A percentile compares a stretch with the other conserved stretches of the same genome.
These are phyloP conservation scores for Suillus cothurnatus DNA, from an alignment of 768 basidiomycete species.

Conservation along the genomic window DNA sequence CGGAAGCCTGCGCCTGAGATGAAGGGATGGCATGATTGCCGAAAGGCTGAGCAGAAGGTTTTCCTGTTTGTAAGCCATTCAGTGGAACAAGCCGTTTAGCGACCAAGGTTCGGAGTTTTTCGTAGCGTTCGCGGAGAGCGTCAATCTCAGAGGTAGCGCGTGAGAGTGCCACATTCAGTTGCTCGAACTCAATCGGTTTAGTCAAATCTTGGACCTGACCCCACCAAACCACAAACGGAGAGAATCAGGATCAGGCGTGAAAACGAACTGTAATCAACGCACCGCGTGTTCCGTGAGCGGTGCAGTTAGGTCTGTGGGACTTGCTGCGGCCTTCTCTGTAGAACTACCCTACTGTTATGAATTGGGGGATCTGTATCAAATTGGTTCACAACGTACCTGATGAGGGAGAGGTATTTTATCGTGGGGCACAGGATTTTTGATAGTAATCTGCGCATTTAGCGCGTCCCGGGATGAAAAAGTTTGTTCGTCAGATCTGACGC, in stretches of 20 bases:
- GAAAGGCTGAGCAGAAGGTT: not conserved
- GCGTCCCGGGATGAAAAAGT: not conserved
- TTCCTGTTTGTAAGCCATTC: not conserved
- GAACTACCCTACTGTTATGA: not conserved
- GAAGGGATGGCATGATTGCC: not conserved
- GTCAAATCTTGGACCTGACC: not conserved
- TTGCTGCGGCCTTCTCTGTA: not conserved
- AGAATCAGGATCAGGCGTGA: not conserved
- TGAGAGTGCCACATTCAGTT: constrained; percentile 27
- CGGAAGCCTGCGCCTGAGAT: not conserved
- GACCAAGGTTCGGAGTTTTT: constrained; percentile 23
- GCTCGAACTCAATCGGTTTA: constrained; percentile 24
- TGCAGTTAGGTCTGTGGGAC: not conserved
- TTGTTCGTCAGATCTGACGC: not conserved
- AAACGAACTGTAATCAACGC: not conserved
- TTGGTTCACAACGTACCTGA: not conserved
- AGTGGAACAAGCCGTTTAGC: constrained; percentile 14
- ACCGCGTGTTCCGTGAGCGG: not conserved
- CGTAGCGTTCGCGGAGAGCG: constrained; percentile 28
- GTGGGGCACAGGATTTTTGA: no score
- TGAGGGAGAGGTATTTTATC: not conserved
- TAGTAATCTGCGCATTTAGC: not conserved
- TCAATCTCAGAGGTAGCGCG: constrained; percentile 27
- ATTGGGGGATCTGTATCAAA: not conserved
- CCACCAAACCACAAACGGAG: not conserved